Conservation (phyloP, 495 filamentous ascomycete genomes). For the Penicillium odoratum region DNA sequence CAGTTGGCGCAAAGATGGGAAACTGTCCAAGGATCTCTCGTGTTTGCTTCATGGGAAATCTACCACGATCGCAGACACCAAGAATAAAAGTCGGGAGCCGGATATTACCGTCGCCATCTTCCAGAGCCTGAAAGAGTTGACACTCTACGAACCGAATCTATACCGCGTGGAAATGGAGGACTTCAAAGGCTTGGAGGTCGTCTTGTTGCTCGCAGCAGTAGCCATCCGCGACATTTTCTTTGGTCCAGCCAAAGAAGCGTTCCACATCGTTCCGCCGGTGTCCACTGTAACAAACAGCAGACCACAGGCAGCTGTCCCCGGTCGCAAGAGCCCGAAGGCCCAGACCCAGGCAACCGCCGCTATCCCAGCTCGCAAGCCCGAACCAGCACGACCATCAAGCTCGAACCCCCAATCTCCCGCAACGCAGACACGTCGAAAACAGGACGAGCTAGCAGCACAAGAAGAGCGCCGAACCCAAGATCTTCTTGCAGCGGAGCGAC, state of each 20-base stretch:
- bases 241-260: conserved; percentile 63
- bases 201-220: conserved; percentile 76
- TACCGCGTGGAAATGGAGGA: conserved; percentile 91
- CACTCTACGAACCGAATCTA: conserved; percentile 90
- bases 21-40: conserved; percentile 78
- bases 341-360: conserved; percentile 5
- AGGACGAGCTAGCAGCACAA: conserved; percentile 56
- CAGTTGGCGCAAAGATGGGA: conserved; percentile 89
- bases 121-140: conserved; percentile 64
- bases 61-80: conserved; percentile 58
- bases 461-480: conserved; percentile 71
- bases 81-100: conserved; percentile 78
- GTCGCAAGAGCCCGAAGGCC: conserved; percentile 13
- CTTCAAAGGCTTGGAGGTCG: conserved; percentile 88
- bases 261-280: conserved; percentile 63
- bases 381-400: conserved; percentile 14
- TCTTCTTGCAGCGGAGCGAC: conserved; percentile 71
- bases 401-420: conserved; percentile 19
- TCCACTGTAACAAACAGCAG: conserved; percentile 6
- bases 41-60: conserved; percentile 79
- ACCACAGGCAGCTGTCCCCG: conserved; percentile 3
- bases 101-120: conserved; percentile 92
- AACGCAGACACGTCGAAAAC: conserved; percentile 22
- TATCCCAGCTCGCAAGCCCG: conserved; percentile 7
- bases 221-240: conserved; percentile 90